Conservation (phyloP, 2,329 filamentous ascomycete species). For the Scorias spongiosa region DNA sequence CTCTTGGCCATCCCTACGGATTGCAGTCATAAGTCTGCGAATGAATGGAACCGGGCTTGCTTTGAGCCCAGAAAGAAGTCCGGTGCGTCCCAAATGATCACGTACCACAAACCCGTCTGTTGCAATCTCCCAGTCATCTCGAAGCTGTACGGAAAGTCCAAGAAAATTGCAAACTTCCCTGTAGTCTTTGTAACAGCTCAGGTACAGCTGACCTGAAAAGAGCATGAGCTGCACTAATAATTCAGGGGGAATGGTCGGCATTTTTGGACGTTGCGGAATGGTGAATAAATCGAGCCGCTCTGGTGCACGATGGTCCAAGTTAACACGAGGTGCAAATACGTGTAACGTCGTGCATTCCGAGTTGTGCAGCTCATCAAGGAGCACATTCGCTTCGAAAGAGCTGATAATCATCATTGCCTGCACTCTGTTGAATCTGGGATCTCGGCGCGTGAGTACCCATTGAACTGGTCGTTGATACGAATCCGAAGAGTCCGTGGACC, state of each 20-base stretch:
- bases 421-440: slow-evolving; percentile 2
- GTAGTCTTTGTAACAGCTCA: slow-evolving; percentile 42
- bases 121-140: slow-evolving; percentile 6
- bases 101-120: slow-evolving; percentile 11
- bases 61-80: slow-evolving; percentile 6
- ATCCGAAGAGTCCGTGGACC: slow-evolving; percentile 20
- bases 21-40: slow-evolving; percentile 8
- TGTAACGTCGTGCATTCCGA: slow-evolving; percentile 22
- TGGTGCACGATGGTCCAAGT: slow-evolving; percentile 22
- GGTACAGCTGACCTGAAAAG: slow-evolving; percentile 54
- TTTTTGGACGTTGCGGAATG: slow-evolving; percentile 14
- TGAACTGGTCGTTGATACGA: slow-evolving; percentile 38
- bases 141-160: slow-evolving; percentile 24
- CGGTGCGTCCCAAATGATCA: slow-evolving; percentile 5
- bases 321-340: slow-evolving; percentile 38
- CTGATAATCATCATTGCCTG: slow-evolving; percentile 40
- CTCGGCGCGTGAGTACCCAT: slow-evolving; percentile 33
- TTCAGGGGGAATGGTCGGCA: slow-evolving; percentile 8
- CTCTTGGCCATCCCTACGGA: slow-evolving; percentile 10
- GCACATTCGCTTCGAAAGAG: slow-evolving; percentile 42
- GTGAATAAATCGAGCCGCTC: slow-evolving; percentile 34
- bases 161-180: slow-evolving; percentile 35
- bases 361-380: slow-evolving; percentile 27
- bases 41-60: slow-evolving; percentile 12
- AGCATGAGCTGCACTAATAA: slow-evolving; percentile 41